Percentiles rank a stretch among this genome's conserved stretches.
Evolutionary conservation across 768 basidiomycete genomes (phyloP).

Genomic region (Strobilomyces dryophilus): DNA sequence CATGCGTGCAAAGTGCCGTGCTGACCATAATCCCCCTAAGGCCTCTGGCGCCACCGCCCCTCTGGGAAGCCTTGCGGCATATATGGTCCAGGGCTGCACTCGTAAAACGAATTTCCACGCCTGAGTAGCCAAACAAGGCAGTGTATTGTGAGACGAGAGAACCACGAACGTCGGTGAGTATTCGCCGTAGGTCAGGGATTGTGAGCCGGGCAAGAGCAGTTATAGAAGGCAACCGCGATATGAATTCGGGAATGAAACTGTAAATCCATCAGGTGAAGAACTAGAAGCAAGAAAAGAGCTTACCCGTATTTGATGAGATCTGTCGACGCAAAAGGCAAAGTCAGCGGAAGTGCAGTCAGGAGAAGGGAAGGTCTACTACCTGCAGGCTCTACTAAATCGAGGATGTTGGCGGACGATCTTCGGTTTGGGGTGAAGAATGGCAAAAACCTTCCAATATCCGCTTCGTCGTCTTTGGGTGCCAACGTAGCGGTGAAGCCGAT

Average conservation of each 20-base stretch:
- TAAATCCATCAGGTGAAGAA: conserved; percentile 3
- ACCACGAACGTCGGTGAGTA: conserved; percentile 89
- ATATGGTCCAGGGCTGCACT: conserved; percentile 75
- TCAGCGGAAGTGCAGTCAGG: background rate
- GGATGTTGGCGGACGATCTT: conserved; percentile 44
- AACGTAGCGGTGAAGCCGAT: conserved; percentile 78
- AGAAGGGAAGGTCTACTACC: conserved; percentile 37
- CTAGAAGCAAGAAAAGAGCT: background rate
- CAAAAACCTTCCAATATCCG: conserved; percentile 33
- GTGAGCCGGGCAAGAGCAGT: conserved; percentile 80
- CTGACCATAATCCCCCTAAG: conserved; percentile 83
- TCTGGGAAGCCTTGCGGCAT: conserved; percentile 69
- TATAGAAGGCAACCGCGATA: conserved; percentile 89
- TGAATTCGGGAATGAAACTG: conserved; percentile 93
- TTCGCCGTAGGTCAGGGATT: conserved; percentile 77
- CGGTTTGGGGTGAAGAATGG: conserved; percentile 81
- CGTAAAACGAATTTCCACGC: conserved; percentile 85
- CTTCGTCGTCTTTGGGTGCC: conserved; percentile 37
- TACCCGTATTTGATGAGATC: conserved; percentile 87
- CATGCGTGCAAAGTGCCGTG: background rate
- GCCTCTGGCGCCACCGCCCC: conserved; percentile 89
- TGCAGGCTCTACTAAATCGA: conserved; percentile 69
- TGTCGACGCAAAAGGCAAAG: conserved; percentile 17
- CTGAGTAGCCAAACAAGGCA: conserved; percentile 77
- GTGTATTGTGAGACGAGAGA: conserved; percentile 89